phyloP scores from a whole-genome alignment of 257 asterid genomes.

The Asclepias syriaca region DNA sequence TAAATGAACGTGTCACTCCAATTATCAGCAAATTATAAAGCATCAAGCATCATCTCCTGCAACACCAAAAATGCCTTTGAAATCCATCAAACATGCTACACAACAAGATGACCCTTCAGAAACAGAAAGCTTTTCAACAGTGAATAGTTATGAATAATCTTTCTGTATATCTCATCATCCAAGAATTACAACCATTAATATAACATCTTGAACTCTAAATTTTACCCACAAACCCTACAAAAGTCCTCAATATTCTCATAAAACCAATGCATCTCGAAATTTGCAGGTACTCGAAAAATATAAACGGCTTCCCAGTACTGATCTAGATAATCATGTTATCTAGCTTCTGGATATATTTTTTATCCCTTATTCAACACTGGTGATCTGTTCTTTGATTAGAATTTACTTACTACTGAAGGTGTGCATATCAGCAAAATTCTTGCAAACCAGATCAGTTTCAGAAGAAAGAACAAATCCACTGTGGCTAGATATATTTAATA shows the following conservation, averaged over 20 bases:
- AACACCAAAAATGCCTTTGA: not conserved
- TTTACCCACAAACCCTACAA: not conserved
- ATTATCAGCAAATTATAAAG: not conserved
- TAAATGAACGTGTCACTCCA: not conserved
- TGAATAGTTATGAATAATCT: not conserved
- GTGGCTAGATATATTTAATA: not conserved
- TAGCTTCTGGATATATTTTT: not conserved
- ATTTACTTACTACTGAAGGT: not conserved
- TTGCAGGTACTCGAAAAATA: not conserved
- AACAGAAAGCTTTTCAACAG: not conserved
- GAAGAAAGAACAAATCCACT: not conserved
- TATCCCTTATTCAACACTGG: not conserved
- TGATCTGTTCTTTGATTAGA: not conserved
- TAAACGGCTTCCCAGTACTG: not conserved
- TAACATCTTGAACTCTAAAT: not conserved
- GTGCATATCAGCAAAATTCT: constrained; percentile 1
- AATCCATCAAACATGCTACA: not conserved
- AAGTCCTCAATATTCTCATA: not conserved
- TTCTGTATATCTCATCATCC: not conserved
- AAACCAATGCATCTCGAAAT: constrained; percentile 3
- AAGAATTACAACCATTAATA: not conserved
- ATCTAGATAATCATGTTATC: not conserved
- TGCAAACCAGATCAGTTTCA: not conserved
- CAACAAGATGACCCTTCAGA: not conserved
- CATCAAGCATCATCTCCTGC: not conserved